Percentiles rank a stretch among this genome's conserved stretches.
Conservation (phyloP, 192 early-diverging fungal species). For the Backusella sp. region DNA sequence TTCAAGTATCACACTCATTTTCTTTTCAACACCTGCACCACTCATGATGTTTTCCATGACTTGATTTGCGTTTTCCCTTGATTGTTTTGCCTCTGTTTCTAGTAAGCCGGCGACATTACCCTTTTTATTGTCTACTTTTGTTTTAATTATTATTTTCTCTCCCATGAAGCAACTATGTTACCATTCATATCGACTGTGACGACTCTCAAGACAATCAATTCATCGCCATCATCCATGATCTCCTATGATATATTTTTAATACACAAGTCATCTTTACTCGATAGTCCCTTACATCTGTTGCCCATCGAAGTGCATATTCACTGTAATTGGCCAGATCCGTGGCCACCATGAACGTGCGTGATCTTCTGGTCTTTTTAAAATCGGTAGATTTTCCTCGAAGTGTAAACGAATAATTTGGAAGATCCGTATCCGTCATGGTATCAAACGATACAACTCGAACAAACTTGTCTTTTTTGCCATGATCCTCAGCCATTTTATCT, state of each 20-base stretch:
- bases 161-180: neutral
- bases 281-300: slow-evolving; percentile 31
- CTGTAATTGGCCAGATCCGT: slow-evolving; percentile 52
- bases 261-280: neutral
- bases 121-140: neutral
- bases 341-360: slow-evolving; percentile 48
- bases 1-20: slow-evolving; percentile 50
- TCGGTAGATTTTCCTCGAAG: slow-evolving; percentile 41
- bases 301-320: slow-evolving; percentile 51
- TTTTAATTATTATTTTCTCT: neutral
- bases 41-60: slow-evolving; percentile 27
- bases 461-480: slow-evolving; percentile 13
- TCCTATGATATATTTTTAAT: slow-evolving; percentile 18
- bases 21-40: slow-evolving; percentile 20
- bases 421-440: slow-evolving; percentile 34
- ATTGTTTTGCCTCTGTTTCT: slow-evolving; percentile 16
- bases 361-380: slow-evolving; percentile 34
- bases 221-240: slow-evolving; percentile 55
- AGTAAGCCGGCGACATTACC: neutral
- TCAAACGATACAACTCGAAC: slow-evolving; percentile 39
- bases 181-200: slow-evolving; percentile 22
- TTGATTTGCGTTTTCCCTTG: slow-evolving; percentile 29
- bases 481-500: neutral
- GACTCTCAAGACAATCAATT: slow-evolving; percentile 24
- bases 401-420: slow-evolving; percentile 47